Evolutionary conservation across 345 rosid species (phyloP), one percentile per base, ranked within the genome.

Genomic region (Populus tremula): DNA sequence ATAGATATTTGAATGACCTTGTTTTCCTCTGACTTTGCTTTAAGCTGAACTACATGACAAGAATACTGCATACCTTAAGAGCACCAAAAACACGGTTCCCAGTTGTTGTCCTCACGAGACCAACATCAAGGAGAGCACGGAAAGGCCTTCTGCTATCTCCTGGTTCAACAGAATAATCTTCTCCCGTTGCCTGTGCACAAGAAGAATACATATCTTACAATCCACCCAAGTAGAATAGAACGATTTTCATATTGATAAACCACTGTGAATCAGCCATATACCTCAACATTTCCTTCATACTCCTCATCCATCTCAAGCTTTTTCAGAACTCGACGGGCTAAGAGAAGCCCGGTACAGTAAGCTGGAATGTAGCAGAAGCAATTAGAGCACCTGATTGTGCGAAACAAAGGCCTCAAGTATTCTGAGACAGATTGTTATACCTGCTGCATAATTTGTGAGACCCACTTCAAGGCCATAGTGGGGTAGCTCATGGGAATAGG

Each of bases 111-210:
- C 76, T 90, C 72, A 87, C 50, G n/a, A 91, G 89, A 27, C 96
- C 96, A 35, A 91, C 96, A 84, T 91, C 96, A 77, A 91, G 92
- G 62, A 91, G 91, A 53, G 92, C 94, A 83, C 91, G 92, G 85
- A 91, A 91, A 16, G 96, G 96, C 69, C 96, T 87, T 71, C 94
- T 88, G 56, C 64, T 82, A 8, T 89, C 96, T n/a, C 89, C 82
- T 56, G 91, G 94, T 53, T 91, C 96, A 23, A 91, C 91, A 2
- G 91, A 89, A 11, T 50, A 90, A 76, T 91, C 96, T 87, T 90
- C 96, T 4, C 96, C 96, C 47, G 90, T 87, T 27, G 94, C 98
- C 98, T 91, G 82, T 41, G 29, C 29, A 67, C 1, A 70, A 31
- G 68, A 70, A 21, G 68, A 54, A 38, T 17, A 33, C 17, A 71